phyloP scores from a whole-genome alignment of 768 basidiomycete genomes.

The Ramaria sp. region DNA sequence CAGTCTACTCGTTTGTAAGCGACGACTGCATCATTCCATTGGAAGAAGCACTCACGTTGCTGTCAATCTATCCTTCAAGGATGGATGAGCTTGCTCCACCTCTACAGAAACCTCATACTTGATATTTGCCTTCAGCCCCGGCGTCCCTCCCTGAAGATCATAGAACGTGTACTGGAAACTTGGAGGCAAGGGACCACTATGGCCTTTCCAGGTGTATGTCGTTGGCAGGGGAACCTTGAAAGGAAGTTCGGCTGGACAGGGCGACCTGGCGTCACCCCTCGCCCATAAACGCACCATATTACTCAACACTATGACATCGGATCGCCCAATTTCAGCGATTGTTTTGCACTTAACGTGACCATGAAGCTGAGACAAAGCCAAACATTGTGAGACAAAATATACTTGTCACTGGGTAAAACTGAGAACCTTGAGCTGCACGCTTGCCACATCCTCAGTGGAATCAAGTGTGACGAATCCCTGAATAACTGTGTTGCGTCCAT shows the following conservation, averaged over 20 bases:
- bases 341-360: constrained; percentile 8
- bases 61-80: constrained; percentile 5
- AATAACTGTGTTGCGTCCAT: constrained; percentile 39
- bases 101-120: constrained; percentile 49
- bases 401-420: neutral
- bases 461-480: constrained; percentile 46
- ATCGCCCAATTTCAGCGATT: constrained; percentile 3
- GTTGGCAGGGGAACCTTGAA: constrained; percentile 51
- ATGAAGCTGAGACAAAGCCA: neutral
- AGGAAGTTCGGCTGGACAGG: constrained; percentile 41
- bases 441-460: constrained; percentile 44
- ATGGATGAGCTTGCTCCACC: constrained; percentile 16
- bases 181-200: constrained; percentile 43
- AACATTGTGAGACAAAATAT: neutral
- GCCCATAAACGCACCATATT: constrained; percentile 41
- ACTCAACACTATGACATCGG: neutral
- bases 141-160: constrained; percentile 55
- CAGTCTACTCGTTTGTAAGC: constrained; percentile 30
- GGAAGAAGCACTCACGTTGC: neutral
- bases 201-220: constrained; percentile 28
- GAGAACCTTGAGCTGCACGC: constrained; percentile 53
- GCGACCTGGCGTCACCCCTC: constrained; percentile 28
- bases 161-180: constrained; percentile 29
- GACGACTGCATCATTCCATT: neutral
- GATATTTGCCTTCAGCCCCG: constrained; percentile 59